Evolutionary conservation across 768 basidiomycete species (phyloP).

Genomic region (Boletales sp.): DNA sequence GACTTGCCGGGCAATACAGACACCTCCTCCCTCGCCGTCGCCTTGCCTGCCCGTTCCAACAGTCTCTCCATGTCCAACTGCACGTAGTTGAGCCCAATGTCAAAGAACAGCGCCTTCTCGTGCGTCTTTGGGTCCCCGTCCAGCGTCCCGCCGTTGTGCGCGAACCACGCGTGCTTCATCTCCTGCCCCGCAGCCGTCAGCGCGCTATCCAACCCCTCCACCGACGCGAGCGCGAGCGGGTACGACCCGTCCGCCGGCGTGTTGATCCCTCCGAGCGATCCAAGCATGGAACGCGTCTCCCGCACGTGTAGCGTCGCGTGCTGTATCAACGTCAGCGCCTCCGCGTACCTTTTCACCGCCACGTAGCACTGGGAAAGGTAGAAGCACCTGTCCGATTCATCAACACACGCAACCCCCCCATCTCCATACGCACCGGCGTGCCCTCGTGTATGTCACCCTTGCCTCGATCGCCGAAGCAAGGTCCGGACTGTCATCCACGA

Average conservation of each 20-base stretch:
- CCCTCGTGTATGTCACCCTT: slow-evolving; percentile 69
- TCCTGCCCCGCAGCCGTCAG: slow-evolving; percentile 45
- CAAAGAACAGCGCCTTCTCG: slow-evolving; percentile 90
- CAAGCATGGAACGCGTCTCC: slow-evolving; percentile 57
- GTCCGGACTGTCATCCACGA: slow-evolving; percentile 87
- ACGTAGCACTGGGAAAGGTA: slow-evolving; percentile 77
- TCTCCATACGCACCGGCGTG: slow-evolving; percentile 52
- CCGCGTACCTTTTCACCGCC: slow-evolving; percentile 64
- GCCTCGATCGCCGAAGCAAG: slow-evolving; percentile 76
- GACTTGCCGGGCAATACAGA: slow-evolving; percentile 40
- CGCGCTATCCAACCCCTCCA: slow-evolving; percentile 51
- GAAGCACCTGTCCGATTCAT: slow-evolving; percentile 48
- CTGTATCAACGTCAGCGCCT: slow-evolving; percentile 67
- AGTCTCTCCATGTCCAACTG: slow-evolving; percentile 80
- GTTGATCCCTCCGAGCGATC: slow-evolving; percentile 44
- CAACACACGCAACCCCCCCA: neutral
- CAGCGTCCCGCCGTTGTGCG: slow-evolving; percentile 64
- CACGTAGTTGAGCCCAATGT: slow-evolving; percentile 91
- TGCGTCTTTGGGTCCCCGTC: slow-evolving; percentile 44
- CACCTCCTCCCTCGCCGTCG: slow-evolving; percentile 12
- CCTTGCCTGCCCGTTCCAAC: slow-evolving; percentile 66
- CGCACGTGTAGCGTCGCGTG: slow-evolving; percentile 72
- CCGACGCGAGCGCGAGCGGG: slow-evolving; percentile 40
- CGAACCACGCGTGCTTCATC: slow-evolving; percentile 76
- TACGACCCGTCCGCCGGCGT: slow-evolving; percentile 45